Base-by-base conservation (phyloP, 352 stramenopile species). In the Phytopythium mirpurense region DNA sequence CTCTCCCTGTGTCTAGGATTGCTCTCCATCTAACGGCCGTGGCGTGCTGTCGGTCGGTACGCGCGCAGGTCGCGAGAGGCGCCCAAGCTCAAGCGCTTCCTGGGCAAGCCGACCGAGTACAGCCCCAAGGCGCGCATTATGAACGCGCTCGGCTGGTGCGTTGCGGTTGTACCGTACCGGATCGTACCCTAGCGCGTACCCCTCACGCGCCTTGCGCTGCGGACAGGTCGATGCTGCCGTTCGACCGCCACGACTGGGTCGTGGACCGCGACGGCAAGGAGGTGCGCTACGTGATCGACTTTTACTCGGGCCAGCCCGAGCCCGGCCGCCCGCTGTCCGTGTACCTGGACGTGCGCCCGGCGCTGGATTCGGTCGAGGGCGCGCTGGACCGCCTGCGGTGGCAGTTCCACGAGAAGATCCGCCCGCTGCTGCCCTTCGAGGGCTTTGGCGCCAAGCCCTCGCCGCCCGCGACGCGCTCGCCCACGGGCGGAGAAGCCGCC, bases 251-350 rank as follows among this genome's bases (percentile, higher is more conserved):
- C 72, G 97, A 99, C 78, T 99, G 97, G 97, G 89, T 98, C 27
- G 85, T 99, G 16, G 81, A 98, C 46, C 78, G 94, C 50, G 78
- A 86, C 42, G 89, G 89, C 48, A 85, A 88, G 47, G 83, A 97
- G 62, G 87, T 98, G 48, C 88, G 96, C 31, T 99, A 99, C 69
- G 86, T 99, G 37, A 99, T 99, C 76, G 97, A 99, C 74, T 99
- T 99, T 68, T 99, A 99, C 72, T 90, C 97, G 29, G 94, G 97
- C 50, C 93, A 98, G 76, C 78, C 54, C 6, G 63, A 70, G 60
- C 78, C 81, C 12, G 74, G 82, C 9, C 78, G 74, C 26, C 81
- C 78, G 32, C 81, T 98, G 26, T 97, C 82, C 18, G 93, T 99
- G 43, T 90, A 97, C 53, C 72, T 99, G 44, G 97, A 99, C 70